Conservation (phyloP, 1,284 basidiomycete genomes). For the Fomes fomentarius region DNA sequence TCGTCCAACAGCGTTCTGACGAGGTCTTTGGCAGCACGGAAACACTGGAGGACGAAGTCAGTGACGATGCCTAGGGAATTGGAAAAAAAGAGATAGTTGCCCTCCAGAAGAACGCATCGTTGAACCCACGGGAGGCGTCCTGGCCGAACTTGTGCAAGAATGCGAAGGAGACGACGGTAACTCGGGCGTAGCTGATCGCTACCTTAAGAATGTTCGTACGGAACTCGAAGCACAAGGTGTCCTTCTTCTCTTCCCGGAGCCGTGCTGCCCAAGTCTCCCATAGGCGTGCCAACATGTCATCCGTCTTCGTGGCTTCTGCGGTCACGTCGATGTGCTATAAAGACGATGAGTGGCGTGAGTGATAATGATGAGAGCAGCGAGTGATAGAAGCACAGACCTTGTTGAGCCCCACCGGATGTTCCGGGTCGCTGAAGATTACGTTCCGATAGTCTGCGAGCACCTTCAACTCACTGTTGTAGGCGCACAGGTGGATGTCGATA, state of each 20-base stretch:
- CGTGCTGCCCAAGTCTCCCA: constrained; percentile 56
- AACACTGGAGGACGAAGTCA: constrained; percentile 44
- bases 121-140: constrained; percentile 56
- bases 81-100: constrained; percentile 42
- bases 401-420: constrained; percentile 72
- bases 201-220: constrained; percentile 65
- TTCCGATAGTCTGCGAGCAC: constrained; percentile 62
- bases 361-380: not conserved
- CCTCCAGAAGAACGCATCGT: constrained; percentile 57
- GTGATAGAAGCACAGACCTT: constrained; percentile 46
- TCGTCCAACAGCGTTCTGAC: constrained; percentile 66
- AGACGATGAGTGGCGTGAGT: too few relatives aligned
- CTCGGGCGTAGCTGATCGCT: constrained; percentile 69
- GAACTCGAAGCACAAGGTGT: constrained; percentile 57
- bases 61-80: not conserved
- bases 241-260: constrained; percentile 52
- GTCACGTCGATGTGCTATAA: not conserved
- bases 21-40: constrained; percentile 64
- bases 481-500: constrained; percentile 78
- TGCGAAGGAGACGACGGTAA: constrained; percentile 72
- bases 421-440: constrained; percentile 73
- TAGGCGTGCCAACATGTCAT: constrained; percentile 61
- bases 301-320: constrained; percentile 67
- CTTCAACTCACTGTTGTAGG: constrained; percentile 73
- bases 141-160: constrained; percentile 76